Evolutionary conservation across 225 moss, liverwort and hornwort species (phyloP).

Genomic region (Asterella californica): DNA sequence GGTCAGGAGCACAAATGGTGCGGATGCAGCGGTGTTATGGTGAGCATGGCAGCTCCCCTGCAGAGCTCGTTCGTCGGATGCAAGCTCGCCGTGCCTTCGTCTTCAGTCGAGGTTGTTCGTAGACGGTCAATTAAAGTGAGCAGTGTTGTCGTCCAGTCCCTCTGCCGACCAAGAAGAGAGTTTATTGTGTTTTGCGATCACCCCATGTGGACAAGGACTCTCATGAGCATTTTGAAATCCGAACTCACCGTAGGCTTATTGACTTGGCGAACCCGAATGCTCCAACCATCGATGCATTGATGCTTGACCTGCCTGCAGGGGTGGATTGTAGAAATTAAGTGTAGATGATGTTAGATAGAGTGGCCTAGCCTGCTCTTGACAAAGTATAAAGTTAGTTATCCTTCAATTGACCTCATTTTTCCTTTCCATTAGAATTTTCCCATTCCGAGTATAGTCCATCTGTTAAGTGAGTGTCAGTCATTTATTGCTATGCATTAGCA

Average conservation of each 20-base stretch:
- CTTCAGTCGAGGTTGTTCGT: background rate
- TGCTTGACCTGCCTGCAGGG: slow-evolving; percentile 87
- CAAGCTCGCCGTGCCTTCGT: slow-evolving; percentile 8
- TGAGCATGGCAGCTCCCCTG: slow-evolving; percentile 1
- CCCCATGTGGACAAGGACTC: slow-evolving; percentile 96
- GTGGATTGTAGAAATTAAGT: slow-evolving; percentile 28
- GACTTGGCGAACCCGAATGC: slow-evolving; percentile 93
- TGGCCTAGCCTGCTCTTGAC: background rate
- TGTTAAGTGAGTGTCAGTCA: background rate
- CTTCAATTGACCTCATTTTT: background rate
- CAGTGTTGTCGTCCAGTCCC: slow-evolving; percentile 56
- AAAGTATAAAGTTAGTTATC: background rate
- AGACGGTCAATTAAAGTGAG: background rate
- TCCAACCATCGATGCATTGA: slow-evolving; percentile 92
- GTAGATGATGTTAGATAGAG: background rate
- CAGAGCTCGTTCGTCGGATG: slow-evolving; percentile 24
- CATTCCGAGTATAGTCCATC: background rate
- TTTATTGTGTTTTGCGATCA: slow-evolving; percentile 81
- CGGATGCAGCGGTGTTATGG: background rate
- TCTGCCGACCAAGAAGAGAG: slow-evolving; percentile 78
- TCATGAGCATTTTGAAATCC: slow-evolving; percentile 69
- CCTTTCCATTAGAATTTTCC: background rate
- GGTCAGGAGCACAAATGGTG: slow-evolving; percentile 11
- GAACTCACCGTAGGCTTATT: slow-evolving; percentile 87
- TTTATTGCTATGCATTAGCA: background rate